Evolutionary conservation across 2,329 filamentous ascomycete genomes (phyloP).

Genomic region (Chrysoporthe deuterocubensis): DNA sequence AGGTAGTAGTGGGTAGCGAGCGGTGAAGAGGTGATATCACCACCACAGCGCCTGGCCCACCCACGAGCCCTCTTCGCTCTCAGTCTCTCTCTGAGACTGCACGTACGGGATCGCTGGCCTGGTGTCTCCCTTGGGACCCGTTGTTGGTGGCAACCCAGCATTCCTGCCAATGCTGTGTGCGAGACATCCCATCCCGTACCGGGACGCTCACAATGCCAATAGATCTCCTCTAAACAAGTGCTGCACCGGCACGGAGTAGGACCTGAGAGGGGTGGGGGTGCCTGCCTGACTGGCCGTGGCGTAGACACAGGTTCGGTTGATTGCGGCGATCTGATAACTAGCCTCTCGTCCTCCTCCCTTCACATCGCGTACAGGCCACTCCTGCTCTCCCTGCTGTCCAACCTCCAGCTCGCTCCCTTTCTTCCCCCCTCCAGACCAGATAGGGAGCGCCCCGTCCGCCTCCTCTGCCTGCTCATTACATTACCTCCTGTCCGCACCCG

Average conservation of each 20-base stretch:
- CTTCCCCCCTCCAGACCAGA: slow-evolving; percentile 8
- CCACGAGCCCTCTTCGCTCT: neutral
- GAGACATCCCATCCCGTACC: slow-evolving; percentile 17
- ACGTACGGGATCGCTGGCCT: neutral
- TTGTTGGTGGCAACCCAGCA: slow-evolving; percentile 23
- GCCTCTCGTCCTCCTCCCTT: slow-evolving; percentile 15
- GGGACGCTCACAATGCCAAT: slow-evolving; percentile 23
- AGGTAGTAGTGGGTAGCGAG: no score
- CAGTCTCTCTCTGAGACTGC: neutral
- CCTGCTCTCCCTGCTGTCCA: slow-evolving; percentile 10
- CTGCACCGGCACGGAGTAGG: neutral
- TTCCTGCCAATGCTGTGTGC: slow-evolving; percentile 23
- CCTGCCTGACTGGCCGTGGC: slow-evolving; percentile 2
- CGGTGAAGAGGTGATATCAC: no score
- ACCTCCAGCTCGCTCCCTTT: neutral
- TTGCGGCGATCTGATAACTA: slow-evolving; percentile 19
- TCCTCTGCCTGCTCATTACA: no score
- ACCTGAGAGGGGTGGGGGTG: neutral
- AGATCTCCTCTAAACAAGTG: slow-evolving; percentile 6
- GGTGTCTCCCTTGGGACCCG: slow-evolving; percentile 19
- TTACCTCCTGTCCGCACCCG: neutral
- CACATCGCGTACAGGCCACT: slow-evolving; percentile 4
- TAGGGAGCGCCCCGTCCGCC: neutral
- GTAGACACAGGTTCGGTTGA: slow-evolving; percentile 3
- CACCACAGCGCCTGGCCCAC: no score